Percentiles rank a stretch among this genome's conserved stretches.
phyloP scores from a whole-genome alignment of 352 stramenopile species.

The Phytophthora uliginosa region DNA sequence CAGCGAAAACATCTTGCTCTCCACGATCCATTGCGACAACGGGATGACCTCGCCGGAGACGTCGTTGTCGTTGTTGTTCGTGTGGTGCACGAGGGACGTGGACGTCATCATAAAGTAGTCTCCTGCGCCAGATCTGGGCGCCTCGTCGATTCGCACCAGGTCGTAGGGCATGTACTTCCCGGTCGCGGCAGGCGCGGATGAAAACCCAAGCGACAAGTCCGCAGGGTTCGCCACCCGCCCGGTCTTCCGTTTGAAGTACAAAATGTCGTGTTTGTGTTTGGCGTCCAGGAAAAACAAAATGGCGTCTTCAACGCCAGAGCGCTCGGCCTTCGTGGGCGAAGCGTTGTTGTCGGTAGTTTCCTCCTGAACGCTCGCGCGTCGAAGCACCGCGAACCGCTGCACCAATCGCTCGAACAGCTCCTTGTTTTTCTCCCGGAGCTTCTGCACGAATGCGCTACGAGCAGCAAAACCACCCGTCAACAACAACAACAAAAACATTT shows the following conservation, averaged over 20 bases:
- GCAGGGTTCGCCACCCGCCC: constrained; percentile 13
- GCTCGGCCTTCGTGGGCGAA: constrained; percentile 4
- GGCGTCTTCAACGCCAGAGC: constrained; percentile 66
- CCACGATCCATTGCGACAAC: constrained; percentile 75
- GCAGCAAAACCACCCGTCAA: constrained; percentile 1
- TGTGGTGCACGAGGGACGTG: constrained; percentile 67
- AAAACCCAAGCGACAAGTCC: constrained; percentile 44
- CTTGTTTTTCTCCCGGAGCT: constrained; percentile 48
- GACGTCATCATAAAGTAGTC: constrained; percentile 84
- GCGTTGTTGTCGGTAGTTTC: constrained; percentile 13
- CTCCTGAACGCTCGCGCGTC: constrained; percentile 14
- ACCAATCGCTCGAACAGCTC: constrained; percentile 50
- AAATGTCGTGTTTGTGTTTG: constrained; percentile 74
- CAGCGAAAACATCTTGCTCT: constrained; percentile 81
- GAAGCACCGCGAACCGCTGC: constrained; percentile 36
- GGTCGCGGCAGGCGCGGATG: constrained; percentile 12
- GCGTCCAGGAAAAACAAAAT: constrained; percentile 77
- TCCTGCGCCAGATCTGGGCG: constrained; percentile 33
- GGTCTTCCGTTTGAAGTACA: constrained; percentile 68
- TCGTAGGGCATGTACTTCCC: constrained; percentile 71
- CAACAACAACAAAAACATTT: background rate
- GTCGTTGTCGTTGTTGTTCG: constrained; percentile 48
- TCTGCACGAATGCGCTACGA: constrained; percentile 33
- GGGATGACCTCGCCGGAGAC: constrained; percentile 64
- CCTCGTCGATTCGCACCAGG: constrained; percentile 50